Evolutionary conservation across 2,329 filamentous ascomycete genomes (phyloP).

Genomic region (Ceratocystis papillata): DNA sequence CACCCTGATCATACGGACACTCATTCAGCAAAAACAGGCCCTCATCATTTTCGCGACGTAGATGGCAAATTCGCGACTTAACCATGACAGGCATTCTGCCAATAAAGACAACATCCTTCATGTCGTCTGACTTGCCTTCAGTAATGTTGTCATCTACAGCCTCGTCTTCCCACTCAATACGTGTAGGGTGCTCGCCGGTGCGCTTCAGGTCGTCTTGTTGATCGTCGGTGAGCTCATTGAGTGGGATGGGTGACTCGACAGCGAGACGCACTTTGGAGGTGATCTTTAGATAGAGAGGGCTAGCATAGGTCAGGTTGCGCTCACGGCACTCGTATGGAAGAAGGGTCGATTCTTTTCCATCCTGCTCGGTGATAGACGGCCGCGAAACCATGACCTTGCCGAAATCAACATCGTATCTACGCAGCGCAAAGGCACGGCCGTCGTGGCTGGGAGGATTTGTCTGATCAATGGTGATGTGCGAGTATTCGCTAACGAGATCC

Average conservation of each 20-base stretch:
- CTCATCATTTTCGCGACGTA: conserved; percentile 73
- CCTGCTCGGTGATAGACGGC: conserved; percentile 84
- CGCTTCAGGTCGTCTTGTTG: conserved; percentile 45
- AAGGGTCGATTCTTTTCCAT: conserved; percentile 75
- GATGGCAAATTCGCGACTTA: conserved; percentile 88
- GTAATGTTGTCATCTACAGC: conserved; percentile 37
- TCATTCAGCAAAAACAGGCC: conserved; percentile 86
- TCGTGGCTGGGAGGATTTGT: conserved; percentile 67
- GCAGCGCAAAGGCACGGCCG: conserved; percentile 70
- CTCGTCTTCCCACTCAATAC: conserved; percentile 47
- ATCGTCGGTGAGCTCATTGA: conserved; percentile 58
- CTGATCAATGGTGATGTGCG: conserved; percentile 83
- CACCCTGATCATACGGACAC: conserved; percentile 95
- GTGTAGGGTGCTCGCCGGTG: conserved; percentile 49
- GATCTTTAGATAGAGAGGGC: conserved; percentile 81
- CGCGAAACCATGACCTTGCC: conserved; percentile 79
- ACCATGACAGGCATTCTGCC: conserved; percentile 97
- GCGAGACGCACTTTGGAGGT: conserved; percentile 75
- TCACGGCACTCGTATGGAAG: conserved; percentile 91
- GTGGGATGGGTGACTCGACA: conserved; percentile 58
- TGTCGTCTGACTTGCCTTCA: conserved; percentile 39
- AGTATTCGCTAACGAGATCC: conserved; percentile 86
- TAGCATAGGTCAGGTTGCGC: conserved; percentile 90
- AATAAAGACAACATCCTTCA: conserved; percentile 71
- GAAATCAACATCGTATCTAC: conserved; percentile 91